These are phyloP conservation scores for Daldinia sp. DNA, from an alignment of 2,329 filamentous ascomycete species.

Conservation along the genomic window DNA sequence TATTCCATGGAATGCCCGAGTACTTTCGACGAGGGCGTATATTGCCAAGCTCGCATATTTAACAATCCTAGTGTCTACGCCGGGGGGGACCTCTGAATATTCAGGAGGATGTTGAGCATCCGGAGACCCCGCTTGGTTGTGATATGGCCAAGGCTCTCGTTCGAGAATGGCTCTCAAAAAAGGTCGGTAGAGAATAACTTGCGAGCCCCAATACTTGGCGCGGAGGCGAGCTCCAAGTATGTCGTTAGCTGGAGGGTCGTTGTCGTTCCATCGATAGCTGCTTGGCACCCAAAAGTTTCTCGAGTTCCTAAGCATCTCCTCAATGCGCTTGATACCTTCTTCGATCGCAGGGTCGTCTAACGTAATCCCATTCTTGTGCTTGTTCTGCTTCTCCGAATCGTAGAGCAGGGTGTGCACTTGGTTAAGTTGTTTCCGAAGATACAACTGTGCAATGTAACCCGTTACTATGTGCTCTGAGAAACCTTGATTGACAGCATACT, in stretches of 20 bases:
- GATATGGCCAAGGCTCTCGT: slow-evolving; percentile 30
- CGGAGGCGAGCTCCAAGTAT: slow-evolving; percentile 87
- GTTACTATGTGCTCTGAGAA: slow-evolving; percentile 64
- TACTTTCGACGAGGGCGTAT: slow-evolving; percentile 84
- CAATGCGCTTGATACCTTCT: slow-evolving; percentile 61
- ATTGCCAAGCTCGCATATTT: slow-evolving; percentile 73
- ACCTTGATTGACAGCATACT: slow-evolving; percentile 58
- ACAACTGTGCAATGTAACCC: slow-evolving; percentile 73
- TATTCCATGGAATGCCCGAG: slow-evolving; percentile 79
- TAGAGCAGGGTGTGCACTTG: slow-evolving; percentile 70
- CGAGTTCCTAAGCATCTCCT: slow-evolving; percentile 59
- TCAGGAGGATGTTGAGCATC: slow-evolving; percentile 31
- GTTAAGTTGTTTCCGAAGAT: slow-evolving; percentile 74
- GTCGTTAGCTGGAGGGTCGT: slow-evolving; percentile 77
- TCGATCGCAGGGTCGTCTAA: slow-evolving; percentile 45
- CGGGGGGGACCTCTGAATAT: slow-evolving; percentile 47
- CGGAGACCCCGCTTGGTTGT: slow-evolving; percentile 31
- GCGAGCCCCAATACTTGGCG: slow-evolving; percentile 94
- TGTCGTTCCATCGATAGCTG: slow-evolving; percentile 70
- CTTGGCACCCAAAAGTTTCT: slow-evolving; percentile 62
- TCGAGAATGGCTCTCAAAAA: slow-evolving; percentile 72
- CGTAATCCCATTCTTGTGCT: slow-evolving; percentile 44
- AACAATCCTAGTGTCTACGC: slow-evolving; percentile 62
- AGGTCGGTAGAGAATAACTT: slow-evolving; percentile 88
- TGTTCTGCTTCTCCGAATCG: slow-evolving; percentile 54